These are phyloP conservation scores for Fusarium graminum DNA, from an alignment of 2,329 filamentous ascomycete species.

Conservation along the genomic window DNA sequence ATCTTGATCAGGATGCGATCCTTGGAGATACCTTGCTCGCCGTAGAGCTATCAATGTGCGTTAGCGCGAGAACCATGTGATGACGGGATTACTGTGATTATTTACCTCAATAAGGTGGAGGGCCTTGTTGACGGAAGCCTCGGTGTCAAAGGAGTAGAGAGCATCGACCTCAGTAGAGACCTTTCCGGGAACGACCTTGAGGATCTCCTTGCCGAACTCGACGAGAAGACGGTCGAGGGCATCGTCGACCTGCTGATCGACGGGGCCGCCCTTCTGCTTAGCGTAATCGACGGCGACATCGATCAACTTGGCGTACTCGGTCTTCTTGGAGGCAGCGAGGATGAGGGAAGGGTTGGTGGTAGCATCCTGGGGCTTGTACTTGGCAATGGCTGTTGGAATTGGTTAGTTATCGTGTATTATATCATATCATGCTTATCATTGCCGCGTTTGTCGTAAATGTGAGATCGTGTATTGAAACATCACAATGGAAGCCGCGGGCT, in stretches of 20 bases:
- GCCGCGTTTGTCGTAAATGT: constrained; percentile 11
- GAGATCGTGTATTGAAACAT: constrained; percentile 4
- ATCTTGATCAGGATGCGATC: constrained; percentile 98
- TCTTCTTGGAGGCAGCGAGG: constrained; percentile 97
- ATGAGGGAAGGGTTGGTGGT: constrained; percentile 99
- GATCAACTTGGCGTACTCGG: constrained; percentile 93
- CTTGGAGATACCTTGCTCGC: constrained; percentile 90
- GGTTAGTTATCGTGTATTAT: constrained; percentile 44
- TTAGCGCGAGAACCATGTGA: background rate
- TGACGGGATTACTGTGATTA: background rate
- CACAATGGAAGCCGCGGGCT: constrained; percentile 15
- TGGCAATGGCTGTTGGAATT: constrained; percentile 82
- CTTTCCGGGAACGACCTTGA: constrained; percentile 96
- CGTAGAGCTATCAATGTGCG: constrained; percentile 80
- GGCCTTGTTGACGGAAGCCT: constrained; percentile 94
- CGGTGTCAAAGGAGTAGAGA: constrained; percentile 92
- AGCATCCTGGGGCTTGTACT: constrained; percentile 99
- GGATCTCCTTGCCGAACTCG: constrained; percentile 97
- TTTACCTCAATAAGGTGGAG: constrained; percentile 94
- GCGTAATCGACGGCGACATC: constrained; percentile 87
- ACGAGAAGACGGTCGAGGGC: constrained; percentile 95
- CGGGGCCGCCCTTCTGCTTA: constrained; percentile 76
- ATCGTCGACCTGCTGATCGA: constrained; percentile 88
- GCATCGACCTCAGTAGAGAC: constrained; percentile 99
- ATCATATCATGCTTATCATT: constrained; percentile 31